Conservation (phyloP, 129 eudicot species). For the Flaveria trinervia region DNA sequence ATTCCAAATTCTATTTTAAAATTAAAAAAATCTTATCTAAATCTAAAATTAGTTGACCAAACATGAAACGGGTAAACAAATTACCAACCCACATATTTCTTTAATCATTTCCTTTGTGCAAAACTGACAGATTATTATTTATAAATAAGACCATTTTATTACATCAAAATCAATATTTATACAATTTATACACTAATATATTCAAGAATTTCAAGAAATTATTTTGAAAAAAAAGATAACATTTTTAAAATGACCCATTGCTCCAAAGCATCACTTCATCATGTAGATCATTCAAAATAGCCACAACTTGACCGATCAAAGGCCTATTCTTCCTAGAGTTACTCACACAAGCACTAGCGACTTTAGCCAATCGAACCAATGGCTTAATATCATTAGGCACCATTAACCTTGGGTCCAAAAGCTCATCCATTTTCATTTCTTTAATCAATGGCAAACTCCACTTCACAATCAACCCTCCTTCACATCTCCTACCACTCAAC, state of each 20-base stretch:
- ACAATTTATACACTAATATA: constrained; percentile 2
- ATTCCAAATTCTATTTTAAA: background rate
- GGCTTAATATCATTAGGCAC: constrained; percentile 67
- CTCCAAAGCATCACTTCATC: constrained; percentile 36
- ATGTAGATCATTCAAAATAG: constrained; percentile 69
- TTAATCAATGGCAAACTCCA: constrained; percentile 93
- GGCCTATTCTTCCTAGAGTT: constrained; percentile 79
- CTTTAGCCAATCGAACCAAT: constrained; percentile 76
- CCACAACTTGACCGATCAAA: constrained; percentile 55
- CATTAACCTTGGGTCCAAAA: constrained; percentile 70
- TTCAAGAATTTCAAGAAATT: constrained; percentile 3
- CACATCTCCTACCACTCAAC: constrained; percentile 82
- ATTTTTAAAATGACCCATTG: constrained; percentile 35
- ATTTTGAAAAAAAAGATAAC: background rate
- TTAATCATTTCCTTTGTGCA: constrained; percentile 1
- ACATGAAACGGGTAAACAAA: constrained; percentile 33
- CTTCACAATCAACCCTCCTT: constrained; percentile 64
- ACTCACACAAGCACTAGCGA: constrained; percentile 86
- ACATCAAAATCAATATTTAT: constrained; percentile 23
- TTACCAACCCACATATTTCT: constrained; percentile 16
- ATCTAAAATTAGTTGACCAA: constrained; percentile 35
- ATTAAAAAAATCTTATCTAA: background rate
- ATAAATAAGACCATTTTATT: background rate
- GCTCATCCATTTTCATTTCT: constrained; percentile 62
- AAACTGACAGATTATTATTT: background rate